Evolutionary conservation across 139 green algal genomes (phyloP), one percentile per base, ranked within the genome.

Genomic region (Edaphochlamys debaryana): DNA sequence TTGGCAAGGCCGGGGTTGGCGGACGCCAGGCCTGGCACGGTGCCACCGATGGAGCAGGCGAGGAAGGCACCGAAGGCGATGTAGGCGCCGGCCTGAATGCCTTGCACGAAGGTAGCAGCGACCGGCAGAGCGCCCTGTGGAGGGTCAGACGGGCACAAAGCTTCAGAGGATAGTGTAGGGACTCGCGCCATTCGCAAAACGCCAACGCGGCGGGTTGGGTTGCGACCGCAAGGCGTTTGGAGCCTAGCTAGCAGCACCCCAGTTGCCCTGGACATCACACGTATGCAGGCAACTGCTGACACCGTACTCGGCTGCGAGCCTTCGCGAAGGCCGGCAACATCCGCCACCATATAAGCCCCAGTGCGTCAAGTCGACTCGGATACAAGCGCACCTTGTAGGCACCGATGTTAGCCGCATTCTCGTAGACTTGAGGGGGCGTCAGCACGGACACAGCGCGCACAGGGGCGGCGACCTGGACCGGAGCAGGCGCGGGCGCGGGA

Each of bases 1-100:
- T 91, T 92, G 50, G 78, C 84, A 6, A 95, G 81, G 45, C 92
- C 92, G 2, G 92, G 92, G 86, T 95, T 95, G 64, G 77, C 48
- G 32, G 85, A 74, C 3, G 89, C 87, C 29, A 98, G 79, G 41
- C 87, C 94, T 73, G 86, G 78, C 36, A 84, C 68, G 64, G 3
- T 84, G 29, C 78, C 78, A 8, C 48, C 78, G 20, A 84, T 29
- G 9, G 66, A 45, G 52, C 37, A 60, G 19, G 78, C 78, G 7
- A 84, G 78, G 78, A 84, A 84, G 23, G 66, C 78, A 19, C 78
- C 78, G 30, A 84, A 84, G 4, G 78, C 78, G 50, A 84, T 84
- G 64, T 84, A 84, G 48, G 50, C 64, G 36, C 78, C 78, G 45
- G 78, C 78, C 50, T 84, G 78, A n/a, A 84, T 84, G 64, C 78